A percentile compares a stretch with the other conserved stretches of the same genome.
Evolutionary conservation across 176 grass and related monocot species (phyloP).

Genomic region (Leersia perrieri): DNA sequence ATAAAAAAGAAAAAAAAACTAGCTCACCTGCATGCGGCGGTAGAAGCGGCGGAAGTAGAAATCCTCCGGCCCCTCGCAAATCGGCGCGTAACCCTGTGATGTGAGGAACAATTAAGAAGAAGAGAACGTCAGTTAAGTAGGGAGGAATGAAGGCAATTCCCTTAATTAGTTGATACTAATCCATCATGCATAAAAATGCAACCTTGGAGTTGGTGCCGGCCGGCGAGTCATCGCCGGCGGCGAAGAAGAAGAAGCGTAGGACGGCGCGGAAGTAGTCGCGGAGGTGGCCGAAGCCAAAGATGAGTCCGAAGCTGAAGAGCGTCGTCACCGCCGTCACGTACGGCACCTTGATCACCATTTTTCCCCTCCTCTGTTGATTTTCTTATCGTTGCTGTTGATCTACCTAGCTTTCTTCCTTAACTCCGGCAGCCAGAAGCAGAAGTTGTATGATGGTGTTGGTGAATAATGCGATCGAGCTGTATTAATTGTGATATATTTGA

Average conservation of each 20-base stretch:
- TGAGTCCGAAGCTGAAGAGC: slow-evolving; percentile 82
- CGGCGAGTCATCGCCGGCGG: slow-evolving; percentile 43
- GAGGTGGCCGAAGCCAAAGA: slow-evolving; percentile 83
- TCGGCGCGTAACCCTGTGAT: slow-evolving; percentile 77
- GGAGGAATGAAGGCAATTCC: too few species aligned
- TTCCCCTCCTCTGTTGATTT: too few species aligned
- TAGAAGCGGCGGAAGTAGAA: slow-evolving; percentile 91
- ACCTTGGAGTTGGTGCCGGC: slow-evolving; percentile 57
- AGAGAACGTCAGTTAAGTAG: too few species aligned
- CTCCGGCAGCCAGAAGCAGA: background rate
- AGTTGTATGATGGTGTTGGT: background rate
- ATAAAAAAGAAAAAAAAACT: background rate
- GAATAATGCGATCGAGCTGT: too few species aligned
- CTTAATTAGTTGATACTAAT: too few species aligned
- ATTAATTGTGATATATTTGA: too few species aligned
- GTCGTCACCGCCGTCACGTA: slow-evolving; percentile 69
- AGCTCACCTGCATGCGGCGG: slow-evolving; percentile 75
- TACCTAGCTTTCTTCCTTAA: background rate
- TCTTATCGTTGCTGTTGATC: background rate
- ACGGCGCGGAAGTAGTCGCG: slow-evolving; percentile 66
- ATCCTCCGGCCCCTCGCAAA: slow-evolving; percentile 86
- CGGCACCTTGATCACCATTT: slow-evolving; percentile 75
- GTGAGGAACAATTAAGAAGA: background rate
- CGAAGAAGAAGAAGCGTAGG: slow-evolving; percentile 27
- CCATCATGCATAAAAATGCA: background rate